phyloP scores from a whole-genome alignment of 2,329 filamentous ascomycete species.

The Sporothrix brasiliensis region DNA sequence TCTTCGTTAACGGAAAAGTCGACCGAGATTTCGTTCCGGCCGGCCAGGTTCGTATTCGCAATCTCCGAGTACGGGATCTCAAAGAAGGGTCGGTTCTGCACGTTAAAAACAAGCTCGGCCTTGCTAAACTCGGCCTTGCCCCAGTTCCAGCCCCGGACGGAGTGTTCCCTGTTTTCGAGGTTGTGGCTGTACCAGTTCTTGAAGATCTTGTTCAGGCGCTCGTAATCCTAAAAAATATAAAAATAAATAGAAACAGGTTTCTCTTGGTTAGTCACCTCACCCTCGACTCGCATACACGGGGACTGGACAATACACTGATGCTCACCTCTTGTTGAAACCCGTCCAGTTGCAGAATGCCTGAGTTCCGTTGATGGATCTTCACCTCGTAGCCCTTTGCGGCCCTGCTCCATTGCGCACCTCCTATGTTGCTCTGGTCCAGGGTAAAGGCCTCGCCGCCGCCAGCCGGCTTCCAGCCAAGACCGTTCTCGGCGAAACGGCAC shows the following conservation, averaged over 20 bases:
- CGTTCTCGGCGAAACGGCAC: conserved; percentile 91
- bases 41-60: conserved; percentile 94
- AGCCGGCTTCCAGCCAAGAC: conserved; percentile 91
- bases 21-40: conserved; percentile 95
- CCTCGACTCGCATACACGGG: neutral
- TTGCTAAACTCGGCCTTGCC: conserved; percentile 97
- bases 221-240: conserved; percentile 69
- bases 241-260: neutral
- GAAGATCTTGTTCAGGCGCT: conserved; percentile 88
- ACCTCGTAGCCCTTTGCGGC: conserved; percentile 91
- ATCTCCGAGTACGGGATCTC: conserved; percentile 97
- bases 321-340: conserved; percentile 82
- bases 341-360: conserved; percentile 88
- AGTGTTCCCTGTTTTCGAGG: conserved; percentile 90
- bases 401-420: conserved; percentile 89
- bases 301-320: neutral
- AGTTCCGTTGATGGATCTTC: conserved; percentile 83
- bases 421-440: conserved; percentile 82
- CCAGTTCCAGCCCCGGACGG: conserved; percentile 98
- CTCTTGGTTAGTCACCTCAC: neutral
- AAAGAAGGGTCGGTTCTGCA: conserved; percentile 94
- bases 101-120: conserved; percentile 92
- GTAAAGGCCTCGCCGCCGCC: conserved; percentile 91
- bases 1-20: conserved; percentile 82
- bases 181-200: conserved; percentile 98